phyloP scores from a whole-genome alignment of 2,329 filamentous ascomycete species.

The Fusarium beomiforme region DNA sequence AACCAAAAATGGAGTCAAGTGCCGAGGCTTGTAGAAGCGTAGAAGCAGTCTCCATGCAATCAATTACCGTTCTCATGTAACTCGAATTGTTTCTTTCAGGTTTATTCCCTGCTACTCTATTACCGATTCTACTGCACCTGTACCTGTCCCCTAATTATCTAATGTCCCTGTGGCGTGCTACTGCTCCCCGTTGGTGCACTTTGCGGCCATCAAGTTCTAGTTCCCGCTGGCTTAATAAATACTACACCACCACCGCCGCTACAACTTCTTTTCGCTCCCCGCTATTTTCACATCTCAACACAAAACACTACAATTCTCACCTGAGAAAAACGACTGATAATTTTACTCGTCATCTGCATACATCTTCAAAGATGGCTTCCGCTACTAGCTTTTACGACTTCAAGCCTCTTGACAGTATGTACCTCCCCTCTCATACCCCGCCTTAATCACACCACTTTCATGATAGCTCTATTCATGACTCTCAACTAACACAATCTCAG shows the following conservation, averaged over 20 bases:
- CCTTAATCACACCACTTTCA: neutral
- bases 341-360: slow-evolving; percentile 4
- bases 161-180: slow-evolving; percentile 25
- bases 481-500: slow-evolving; percentile 39
- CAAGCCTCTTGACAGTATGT: slow-evolving; percentile 82
- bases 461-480: neutral
- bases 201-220: neutral
- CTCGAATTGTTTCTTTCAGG: neutral
- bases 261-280: slow-evolving; percentile 8
- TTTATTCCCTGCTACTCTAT: neutral
- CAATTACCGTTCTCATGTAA: slow-evolving; percentile 2
- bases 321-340: slow-evolving; percentile 4
- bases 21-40: slow-evolving; percentile 35
- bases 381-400: slow-evolving; percentile 78
- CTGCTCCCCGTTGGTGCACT: slow-evolving; percentile 9
- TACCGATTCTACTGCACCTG: neutral
- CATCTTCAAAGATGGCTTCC: slow-evolving; percentile 50
- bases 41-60: slow-evolving; percentile 4
- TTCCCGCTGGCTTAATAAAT: slow-evolving; percentile 31
- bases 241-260: slow-evolving; percentile 15
- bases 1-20: slow-evolving; percentile 32
- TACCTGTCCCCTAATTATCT: neutral
- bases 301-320: slow-evolving; percentile 9
- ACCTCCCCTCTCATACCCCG: neutral
- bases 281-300: slow-evolving; percentile 26